Evolutionary conservation across 2,329 filamentous ascomycete genomes (phyloP).

Genomic region (Diplodia corticola): DNA sequence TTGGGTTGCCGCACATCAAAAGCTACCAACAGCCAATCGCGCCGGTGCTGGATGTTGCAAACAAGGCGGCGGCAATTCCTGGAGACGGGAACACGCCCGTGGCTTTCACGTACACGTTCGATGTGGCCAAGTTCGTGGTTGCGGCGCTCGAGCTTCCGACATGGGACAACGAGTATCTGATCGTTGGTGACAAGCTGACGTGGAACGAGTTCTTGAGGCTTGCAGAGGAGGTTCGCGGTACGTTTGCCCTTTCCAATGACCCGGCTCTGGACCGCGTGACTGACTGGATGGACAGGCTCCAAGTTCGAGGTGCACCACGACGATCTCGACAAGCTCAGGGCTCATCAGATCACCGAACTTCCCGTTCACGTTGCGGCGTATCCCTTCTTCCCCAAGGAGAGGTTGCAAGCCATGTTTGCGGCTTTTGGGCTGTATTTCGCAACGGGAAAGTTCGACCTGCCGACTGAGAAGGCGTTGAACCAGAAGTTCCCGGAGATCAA

Average conservation of each 20-base stretch:
- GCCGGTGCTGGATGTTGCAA: conserved; percentile 25
- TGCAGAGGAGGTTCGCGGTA: conserved; percentile 24
- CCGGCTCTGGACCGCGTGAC: background rate
- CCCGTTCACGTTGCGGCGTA: conserved; percentile 24
- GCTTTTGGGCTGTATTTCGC: background rate
- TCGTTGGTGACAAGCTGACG: conserved; percentile 26
- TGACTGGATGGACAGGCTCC: background rate
- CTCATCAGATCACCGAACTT: conserved; percentile 26
- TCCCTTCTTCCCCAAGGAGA: conserved; percentile 26
- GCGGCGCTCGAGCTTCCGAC: conserved; percentile 42
- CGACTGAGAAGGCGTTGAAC: background rate
- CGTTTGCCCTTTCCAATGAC: background rate
- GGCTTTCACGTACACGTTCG: conserved; percentile 52
- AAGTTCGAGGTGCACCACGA: conserved; percentile 27
- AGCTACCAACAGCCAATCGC: conserved; percentile 26
- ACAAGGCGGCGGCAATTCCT: conserved; percentile 47
- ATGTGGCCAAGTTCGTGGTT: conserved; percentile 51
- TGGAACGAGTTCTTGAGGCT: conserved; percentile 27
- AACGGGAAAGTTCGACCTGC: background rate
- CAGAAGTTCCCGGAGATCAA: conserved; percentile 16
- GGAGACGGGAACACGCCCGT: conserved; percentile 49
- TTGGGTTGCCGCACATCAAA: conserved; percentile 30
- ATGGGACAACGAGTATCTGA: conserved; percentile 44
- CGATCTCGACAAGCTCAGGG: conserved; percentile 25
- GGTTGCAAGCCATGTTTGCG: conserved; percentile 13